phyloP scores from a whole-genome alignment of 2,329 filamentous ascomycete species.

The Trichoderma sp. region DNA sequence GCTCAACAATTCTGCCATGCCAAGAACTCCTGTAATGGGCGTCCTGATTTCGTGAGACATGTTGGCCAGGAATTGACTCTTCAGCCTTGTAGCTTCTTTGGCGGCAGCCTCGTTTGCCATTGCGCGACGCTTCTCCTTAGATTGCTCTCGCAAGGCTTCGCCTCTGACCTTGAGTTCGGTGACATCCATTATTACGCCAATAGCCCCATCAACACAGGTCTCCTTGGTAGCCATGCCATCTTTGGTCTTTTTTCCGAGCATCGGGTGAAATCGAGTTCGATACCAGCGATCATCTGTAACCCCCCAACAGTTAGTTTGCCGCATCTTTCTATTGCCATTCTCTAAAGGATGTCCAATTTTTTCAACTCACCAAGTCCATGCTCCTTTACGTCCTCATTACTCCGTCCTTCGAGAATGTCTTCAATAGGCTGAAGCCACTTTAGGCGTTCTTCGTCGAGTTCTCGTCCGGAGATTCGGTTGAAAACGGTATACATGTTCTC shows the following conservation, averaged over 20 bases:
- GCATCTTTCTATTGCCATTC: not conserved
- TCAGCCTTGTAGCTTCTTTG: slow-evolving; percentile 77
- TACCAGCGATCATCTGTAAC: slow-evolving; percentile 62
- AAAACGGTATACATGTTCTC: slow-evolving; percentile 67
- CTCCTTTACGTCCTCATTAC: slow-evolving; percentile 63
- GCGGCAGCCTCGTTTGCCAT: slow-evolving; percentile 76
- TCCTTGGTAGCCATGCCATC: slow-evolving; percentile 50
- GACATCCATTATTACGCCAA: slow-evolving; percentile 78
- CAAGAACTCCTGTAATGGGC: slow-evolving; percentile 77
- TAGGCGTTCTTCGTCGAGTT: slow-evolving; percentile 46
- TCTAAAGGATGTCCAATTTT: not conserved
- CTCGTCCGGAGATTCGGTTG: slow-evolving; percentile 46
- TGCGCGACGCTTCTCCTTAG: slow-evolving; percentile 68
- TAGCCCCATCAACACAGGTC: slow-evolving; percentile 66
- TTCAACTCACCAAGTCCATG: slow-evolving; percentile 52
- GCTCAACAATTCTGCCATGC: slow-evolving; percentile 73
- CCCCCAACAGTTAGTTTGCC: not conserved
- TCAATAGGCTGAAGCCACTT: slow-evolving; percentile 61
- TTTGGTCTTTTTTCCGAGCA: slow-evolving; percentile 57
- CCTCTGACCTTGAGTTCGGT: slow-evolving; percentile 70
- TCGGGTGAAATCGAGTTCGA: slow-evolving; percentile 69
- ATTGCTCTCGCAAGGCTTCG: slow-evolving; percentile 62
- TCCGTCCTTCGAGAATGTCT: slow-evolving; percentile 62
- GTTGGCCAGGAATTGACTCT: slow-evolving; percentile 77
- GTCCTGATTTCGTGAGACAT: slow-evolving; percentile 82